These are phyloP conservation scores for Phytophthora hybrid DNA, from an alignment of 352 stramenopile genomes.

Conservation along the genomic window DNA sequence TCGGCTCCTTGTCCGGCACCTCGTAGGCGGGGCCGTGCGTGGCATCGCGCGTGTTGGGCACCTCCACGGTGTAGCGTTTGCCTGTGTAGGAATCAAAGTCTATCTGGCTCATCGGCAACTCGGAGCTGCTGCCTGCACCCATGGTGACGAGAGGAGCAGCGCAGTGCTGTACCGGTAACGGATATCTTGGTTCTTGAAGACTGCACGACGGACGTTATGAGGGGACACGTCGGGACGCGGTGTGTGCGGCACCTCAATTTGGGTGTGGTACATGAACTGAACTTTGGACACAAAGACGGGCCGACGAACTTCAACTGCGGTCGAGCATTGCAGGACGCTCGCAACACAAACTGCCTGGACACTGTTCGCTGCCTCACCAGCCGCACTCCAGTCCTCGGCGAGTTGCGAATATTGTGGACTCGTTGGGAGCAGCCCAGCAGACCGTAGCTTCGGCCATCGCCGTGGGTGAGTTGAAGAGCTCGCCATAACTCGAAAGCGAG, in stretches of 20 bases:
- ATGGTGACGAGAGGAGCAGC: neutral
- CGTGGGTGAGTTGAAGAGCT: no score
- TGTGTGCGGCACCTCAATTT: constrained; percentile 1
- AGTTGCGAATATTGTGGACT: no score
- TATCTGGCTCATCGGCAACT: constrained; percentile 31
- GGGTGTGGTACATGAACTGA: neutral
- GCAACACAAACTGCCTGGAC: neutral
- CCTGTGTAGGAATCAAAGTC: constrained; percentile 41
- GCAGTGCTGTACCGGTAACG: neutral
- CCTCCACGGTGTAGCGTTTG: constrained; percentile 36
- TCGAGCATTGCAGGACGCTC: neutral
- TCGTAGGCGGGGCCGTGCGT: constrained; percentile 36
- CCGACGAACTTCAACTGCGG: neutral
- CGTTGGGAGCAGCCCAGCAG: no score
- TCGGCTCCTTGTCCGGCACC: constrained; percentile 18
- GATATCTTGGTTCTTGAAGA: constrained; percentile 3
- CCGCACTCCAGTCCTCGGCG: no score
- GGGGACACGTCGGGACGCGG: constrained; percentile 3
- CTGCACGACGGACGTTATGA: constrained; percentile 3
- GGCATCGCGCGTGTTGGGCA: constrained; percentile 37
- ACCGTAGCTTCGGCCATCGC: no score
- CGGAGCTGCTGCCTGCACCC: constrained; percentile 25
- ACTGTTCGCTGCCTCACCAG: no score
- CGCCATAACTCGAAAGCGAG: no score
- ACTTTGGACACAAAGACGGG: neutral